A percentile compares a stretch with the other conserved stretches of the same genome.
Evolutionary conservation across 208 protist genomes (phyloP).

Genomic region (Sergeia podlipaevii): DNA sequence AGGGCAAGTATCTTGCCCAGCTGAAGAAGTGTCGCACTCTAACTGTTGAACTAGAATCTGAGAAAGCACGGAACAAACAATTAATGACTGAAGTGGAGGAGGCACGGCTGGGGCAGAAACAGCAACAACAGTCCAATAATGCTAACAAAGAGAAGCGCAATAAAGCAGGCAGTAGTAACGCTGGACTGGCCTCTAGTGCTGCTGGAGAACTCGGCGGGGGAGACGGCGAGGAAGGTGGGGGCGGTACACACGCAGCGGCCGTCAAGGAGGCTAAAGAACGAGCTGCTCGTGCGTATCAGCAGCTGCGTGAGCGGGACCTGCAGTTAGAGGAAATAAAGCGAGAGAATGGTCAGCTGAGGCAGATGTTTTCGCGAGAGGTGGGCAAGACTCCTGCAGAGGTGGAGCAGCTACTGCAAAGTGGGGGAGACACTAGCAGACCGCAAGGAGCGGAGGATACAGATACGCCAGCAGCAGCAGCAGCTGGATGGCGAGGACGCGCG

Average conservation of each 20-base stretch:
- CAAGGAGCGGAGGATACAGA: neutral
- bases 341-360: conserved; percentile 41
- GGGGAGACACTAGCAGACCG: neutral
- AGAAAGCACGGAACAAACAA: conserved; percentile 26
- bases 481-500: conserved; percentile 60
- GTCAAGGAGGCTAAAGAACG: conserved; percentile 16
- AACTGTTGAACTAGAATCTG: conserved; percentile 47
- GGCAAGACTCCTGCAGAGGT: conserved; percentile 39
- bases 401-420: conserved; percentile 27
- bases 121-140: neutral
- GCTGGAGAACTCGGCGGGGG: neutral
- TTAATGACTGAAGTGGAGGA: conserved; percentile 22
- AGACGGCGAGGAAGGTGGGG: conserved; percentile 1
- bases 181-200: neutral
- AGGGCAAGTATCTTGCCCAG: conserved; percentile 62
- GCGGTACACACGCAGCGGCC: conserved; percentile 6
- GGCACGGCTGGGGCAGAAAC: conserved; percentile 13
- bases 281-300: conserved; percentile 45
- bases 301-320: conserved; percentile 42
- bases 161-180: neutral
- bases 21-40: conserved; percentile 36
- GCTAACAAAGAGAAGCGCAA: conserved; percentile 3
- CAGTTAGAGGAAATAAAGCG: conserved; percentile 51
- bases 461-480: neutral
- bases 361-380: conserved; percentile 45